Conservation (phyloP, 1,139 yeast genomes). For the Pichia sp. region DNA sequence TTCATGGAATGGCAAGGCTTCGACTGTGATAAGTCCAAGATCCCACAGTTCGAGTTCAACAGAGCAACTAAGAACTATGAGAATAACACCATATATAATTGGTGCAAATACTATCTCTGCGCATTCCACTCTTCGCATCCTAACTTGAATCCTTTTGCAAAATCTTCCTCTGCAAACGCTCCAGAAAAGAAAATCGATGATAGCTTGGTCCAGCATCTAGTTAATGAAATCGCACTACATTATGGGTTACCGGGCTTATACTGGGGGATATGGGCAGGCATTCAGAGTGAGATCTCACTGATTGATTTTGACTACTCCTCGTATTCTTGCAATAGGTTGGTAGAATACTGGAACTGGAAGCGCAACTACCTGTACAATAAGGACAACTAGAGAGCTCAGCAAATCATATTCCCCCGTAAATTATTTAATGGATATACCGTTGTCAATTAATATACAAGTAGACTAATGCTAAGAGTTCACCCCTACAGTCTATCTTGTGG, state of each 20-base stretch:
- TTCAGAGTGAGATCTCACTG: conserved; percentile 62
- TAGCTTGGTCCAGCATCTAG: conserved; percentile 31
- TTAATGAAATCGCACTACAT: conserved; percentile 51
- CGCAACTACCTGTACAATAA: conserved; percentile 17
- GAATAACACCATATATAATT: conserved; percentile 33
- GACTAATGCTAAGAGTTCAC: too few relatives aligned
- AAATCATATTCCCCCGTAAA: neutral
- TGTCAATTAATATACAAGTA: neutral
- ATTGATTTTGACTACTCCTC: conserved; percentile 68
- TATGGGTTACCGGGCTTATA: conserved; percentile 80
- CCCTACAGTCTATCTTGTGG: too few relatives aligned
- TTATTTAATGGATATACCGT: neutral
- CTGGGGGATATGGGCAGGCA: conserved; percentile 84
- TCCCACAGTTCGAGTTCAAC: conserved; percentile 42
- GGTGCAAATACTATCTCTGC: conserved; percentile 42
- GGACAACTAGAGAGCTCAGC: neutral
- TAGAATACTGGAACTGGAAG: conserved; percentile 72
- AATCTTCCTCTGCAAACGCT: conserved; percentile 8
- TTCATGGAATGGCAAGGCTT: conserved; percentile 87
- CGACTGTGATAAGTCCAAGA: conserved; percentile 54
- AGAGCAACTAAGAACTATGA: conserved; percentile 7
- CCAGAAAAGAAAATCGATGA: conserved; percentile 3
- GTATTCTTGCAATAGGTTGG: conserved; percentile 53
- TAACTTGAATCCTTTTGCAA: conserved; percentile 7
- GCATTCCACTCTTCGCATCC: conserved; percentile 11